Evolutionary conservation across 768 basidiomycete species (phyloP), one percentile per base, ranked within the genome.

Genomic region (Lepiota subincarnata): DNA sequence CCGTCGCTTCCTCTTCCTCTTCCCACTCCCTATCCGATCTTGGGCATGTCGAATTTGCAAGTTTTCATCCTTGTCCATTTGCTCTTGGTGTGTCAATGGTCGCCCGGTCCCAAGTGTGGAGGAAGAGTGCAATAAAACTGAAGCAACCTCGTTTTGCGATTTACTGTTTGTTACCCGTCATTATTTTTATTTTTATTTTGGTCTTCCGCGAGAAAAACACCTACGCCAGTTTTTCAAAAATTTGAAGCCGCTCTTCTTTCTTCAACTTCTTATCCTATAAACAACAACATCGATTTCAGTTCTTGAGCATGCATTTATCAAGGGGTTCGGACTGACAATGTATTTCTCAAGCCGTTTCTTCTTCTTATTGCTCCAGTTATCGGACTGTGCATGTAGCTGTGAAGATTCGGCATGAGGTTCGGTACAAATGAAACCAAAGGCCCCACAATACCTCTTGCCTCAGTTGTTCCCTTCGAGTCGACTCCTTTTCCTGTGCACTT

Each of bases 321-420:
- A 7, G 43, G 16, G 35, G 39, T 50, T n/a, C 35, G 10, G 10
- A 70, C 86, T 62, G 52, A 92, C 92, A 61, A 98, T 94, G 63
- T 93, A 98, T 58, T 91, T 91, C 58, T 98, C 95, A 4, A 98
- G 71, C 48, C 91, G 74, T 66, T 89, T 94, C 72, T 83, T 86
- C 73, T 92, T 95, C 73, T 94, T 94, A 53, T 72, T 80, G 40
- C 81, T 87, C 76, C 90, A 84, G 64, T 87, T 89, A 3, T 87
- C 80, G 7, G 82, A 77, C 66, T 84, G 79, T 24, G 70, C 67
- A 31, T 68, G 66, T 40, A 79, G 70, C 79, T 80, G 43, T 31
- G 7, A 7, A 31, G 31, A 31, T 8, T 6, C 7, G 16, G 44
- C 3, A 31, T 28, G n/a, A 54, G 55, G 18, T 52, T 40, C 36